These are phyloP conservation scores for Calonectria hawksworthii DNA, from an alignment of 2,329 filamentous ascomycete genomes.

Conservation along the genomic window DNA sequence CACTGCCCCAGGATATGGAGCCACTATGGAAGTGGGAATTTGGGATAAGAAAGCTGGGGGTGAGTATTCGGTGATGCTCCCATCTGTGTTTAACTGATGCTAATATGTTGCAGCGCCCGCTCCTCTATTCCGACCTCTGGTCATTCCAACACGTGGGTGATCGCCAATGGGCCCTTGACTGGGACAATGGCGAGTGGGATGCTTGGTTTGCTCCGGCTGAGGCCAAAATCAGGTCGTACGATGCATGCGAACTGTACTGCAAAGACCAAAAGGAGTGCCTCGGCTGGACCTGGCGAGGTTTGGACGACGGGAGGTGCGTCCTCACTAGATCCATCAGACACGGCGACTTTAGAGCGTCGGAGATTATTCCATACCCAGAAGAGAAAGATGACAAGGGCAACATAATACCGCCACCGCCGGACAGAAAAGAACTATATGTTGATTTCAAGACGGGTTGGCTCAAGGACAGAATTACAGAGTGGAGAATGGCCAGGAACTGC, in stretches of 20 bases:
- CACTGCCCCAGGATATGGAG: constrained; percentile 61
- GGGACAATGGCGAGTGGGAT: constrained; percentile 52
- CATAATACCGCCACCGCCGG: constrained; percentile 34
- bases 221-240: constrained; percentile 43
- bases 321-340: constrained; percentile 47
- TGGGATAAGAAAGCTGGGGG: constrained; percentile 47
- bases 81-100: not conserved
- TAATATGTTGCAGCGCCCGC: constrained; percentile 48
- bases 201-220: constrained; percentile 44
- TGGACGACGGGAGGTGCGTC: constrained; percentile 48
- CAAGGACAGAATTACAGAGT: constrained; percentile 42
- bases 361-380: constrained; percentile 44
- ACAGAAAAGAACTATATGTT: constrained; percentile 42
- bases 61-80: constrained; percentile 37
- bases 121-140: constrained; percentile 55
- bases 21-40: constrained; percentile 63
- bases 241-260: constrained; percentile 47
- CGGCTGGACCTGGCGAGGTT: constrained; percentile 50
- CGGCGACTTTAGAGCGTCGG: constrained; percentile 40
- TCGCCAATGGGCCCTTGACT: constrained; percentile 39
- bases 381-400: constrained; percentile 43
- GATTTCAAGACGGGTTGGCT: constrained; percentile 51
- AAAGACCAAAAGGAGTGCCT: constrained; percentile 43
- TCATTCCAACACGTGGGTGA: constrained; percentile 53
- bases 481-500: constrained; percentile 44